These are phyloP conservation scores for Spirogloea muscicola DNA, from an alignment of 139 green algal species.

Conservation along the genomic window DNA sequence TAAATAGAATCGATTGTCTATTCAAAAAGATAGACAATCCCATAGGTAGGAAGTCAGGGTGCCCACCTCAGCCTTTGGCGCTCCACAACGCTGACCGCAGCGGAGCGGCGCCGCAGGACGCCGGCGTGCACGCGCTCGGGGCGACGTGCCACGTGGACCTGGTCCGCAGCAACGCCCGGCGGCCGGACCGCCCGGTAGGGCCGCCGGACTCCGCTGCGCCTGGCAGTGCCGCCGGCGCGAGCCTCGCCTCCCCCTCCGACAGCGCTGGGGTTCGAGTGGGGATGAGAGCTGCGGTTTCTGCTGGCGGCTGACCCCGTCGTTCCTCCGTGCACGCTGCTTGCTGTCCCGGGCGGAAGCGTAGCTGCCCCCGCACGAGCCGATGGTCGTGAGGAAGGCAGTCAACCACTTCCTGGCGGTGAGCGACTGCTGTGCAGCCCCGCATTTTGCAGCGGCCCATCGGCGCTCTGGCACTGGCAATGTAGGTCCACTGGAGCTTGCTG, in stretches of 20 bases:
- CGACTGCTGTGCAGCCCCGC: too few relatives aligned
- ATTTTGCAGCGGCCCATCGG: too few relatives aligned
- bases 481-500: too few relatives aligned
- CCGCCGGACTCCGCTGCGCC: not conserved
- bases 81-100: too few relatives aligned
- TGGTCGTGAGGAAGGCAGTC: slow-evolving; percentile 27
- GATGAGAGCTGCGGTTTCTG: not conserved
- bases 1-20: not conserved
- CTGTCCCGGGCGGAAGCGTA: not conserved
- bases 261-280: not conserved
- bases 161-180: slow-evolving; percentile 16
- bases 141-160: slow-evolving; percentile 46
- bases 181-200: slow-evolving; percentile 1
- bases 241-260: too few relatives aligned
- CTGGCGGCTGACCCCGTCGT: not conserved
- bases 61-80: too few relatives aligned
- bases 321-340: not conserved
- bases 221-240: not conserved
- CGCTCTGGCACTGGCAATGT: too few relatives aligned
- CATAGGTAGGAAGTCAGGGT: not conserved
- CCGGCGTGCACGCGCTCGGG: slow-evolving; percentile 40
- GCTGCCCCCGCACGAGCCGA: slow-evolving; percentile 27
- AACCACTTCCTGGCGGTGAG: slow-evolving; percentile 41
- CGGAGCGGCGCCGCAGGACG: slow-evolving; percentile 31
- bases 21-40: not conserved